Base-by-base conservation (phyloP, 345 rosid species). In the Melaleuca quinquenervia region DNA sequence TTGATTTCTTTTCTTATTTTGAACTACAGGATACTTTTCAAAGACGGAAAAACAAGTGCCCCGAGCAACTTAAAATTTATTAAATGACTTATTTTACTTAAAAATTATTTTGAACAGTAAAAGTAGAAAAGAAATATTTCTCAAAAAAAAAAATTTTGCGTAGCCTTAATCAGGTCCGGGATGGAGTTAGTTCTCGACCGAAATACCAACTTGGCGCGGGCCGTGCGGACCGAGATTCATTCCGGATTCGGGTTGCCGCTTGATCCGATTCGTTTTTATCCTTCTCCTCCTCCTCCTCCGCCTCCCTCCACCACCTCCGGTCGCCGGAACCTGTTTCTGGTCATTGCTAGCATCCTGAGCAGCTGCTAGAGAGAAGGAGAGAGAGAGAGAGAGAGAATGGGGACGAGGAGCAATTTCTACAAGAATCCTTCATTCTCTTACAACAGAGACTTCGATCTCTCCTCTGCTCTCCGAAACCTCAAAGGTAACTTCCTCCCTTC, bases 391-490 rank as follows among this genome's bases (percentile, higher is more conserved):
- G 74, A 36, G 22, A 92, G 92, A 94, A 91, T 90, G 54, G 91
- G 92, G 85, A 93, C 91, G 85, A 88, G 96, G 83, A 92, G 89
- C 44, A 95, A 95, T 92, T 89, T 95, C 90, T 93, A 92, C 91
- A 93, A 95, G 89, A 93, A 91, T 54, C 92, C 95, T 52, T 95
- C 96, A 0, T 62, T 91, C 83, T 80, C 91, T 13, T 95, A 93
- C 92, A 95, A 90, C 51, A 92, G 90, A 45, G 94, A 95, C 86
- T 50, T 93, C 44, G 87, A 87, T 80, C 92, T 95, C 87, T 91
- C 94, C 62, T 90, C 96, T 14, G 95, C 93, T 78, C 95, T 95
- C 83, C 93, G 90, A 86, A 95, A 95, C 86, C 92, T 95, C 84
- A 87, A 86, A 90, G 97, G 95, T 93, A 52, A 8, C 21, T 13